Base-by-base conservation (phyloP, 2,329 filamentous ascomycete genomes). In the Didymella glomerata region DNA sequence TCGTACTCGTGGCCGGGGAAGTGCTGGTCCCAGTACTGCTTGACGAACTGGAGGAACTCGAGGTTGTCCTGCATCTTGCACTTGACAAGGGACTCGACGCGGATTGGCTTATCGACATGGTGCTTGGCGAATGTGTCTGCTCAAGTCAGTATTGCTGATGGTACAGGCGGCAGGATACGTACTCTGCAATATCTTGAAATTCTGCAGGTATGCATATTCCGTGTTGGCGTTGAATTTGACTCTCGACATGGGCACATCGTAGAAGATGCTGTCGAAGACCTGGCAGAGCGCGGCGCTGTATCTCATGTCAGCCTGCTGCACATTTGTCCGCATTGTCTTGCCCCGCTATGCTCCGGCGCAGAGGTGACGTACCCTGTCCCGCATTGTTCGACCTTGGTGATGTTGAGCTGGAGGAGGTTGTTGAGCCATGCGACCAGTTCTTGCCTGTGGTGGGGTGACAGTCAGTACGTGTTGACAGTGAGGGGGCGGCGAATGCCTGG, bases 51-150 rank as follows among this genome's bases (percentile, higher is more conserved):
- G 61, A 99, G 84, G 78, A 99, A 99, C 77, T 98, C 95, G 71
- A 99, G 90, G 83, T 99, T 99, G 80, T 99, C 95, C 85, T 99
- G 95, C 94, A 99, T 99, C 84, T 97, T 97, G 85, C 95, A 99
- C 80, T 98, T 99, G 72, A 95, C 87, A 60, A 99, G 88, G 58
- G 86, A 84, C 78, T 97, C 88, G 76, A 98, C 92, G 60, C 92
- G 92, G 70, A 99, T 89, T 27, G 90, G 90, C 77, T 93, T 93
- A 72, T 98, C 93, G 82, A 99, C 86, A 65, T 88, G 84, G 81
- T 98, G 93, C 79, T 90, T 91, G 63, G 88, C 84, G 76, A 98
- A 98, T 66, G 86, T 85, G 78, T 93, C 94, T 93, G 71, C 24
- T n/a, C 7, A 25, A 45, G 58, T 66, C 30, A 63, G 60, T 44